These are phyloP conservation scores for Stellera chamaejasme DNA, from an alignment of 345 rosid species.

Conservation along the genomic window DNA sequence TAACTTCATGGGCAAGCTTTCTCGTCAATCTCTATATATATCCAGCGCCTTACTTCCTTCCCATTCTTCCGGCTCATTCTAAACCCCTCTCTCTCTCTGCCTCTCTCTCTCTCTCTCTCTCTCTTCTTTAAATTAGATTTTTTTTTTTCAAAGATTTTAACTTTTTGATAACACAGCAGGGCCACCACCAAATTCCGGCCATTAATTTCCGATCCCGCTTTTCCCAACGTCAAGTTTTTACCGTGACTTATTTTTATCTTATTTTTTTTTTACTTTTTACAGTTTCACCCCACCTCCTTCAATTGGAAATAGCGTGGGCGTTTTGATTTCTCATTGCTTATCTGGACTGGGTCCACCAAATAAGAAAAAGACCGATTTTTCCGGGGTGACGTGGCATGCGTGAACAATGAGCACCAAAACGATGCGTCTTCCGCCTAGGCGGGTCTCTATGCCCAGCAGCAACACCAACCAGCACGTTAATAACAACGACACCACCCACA, in stretches of 20 bases:
- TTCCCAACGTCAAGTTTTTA: background rate
- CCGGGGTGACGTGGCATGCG: slow-evolving; percentile 69
- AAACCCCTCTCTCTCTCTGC: background rate
- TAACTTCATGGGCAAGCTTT: slow-evolving; percentile 6
- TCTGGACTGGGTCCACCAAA: background rate
- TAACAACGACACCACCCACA: slow-evolving; percentile 17
- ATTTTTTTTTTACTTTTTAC: background rate
- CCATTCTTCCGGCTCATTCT: background rate
- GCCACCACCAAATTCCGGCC: background rate
- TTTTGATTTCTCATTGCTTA: slow-evolving; percentile 6
- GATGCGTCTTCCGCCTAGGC: slow-evolving; percentile 91
- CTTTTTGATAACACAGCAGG: background rate
- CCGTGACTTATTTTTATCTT: background rate
- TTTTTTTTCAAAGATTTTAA: background rate
- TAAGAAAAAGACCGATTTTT: background rate
- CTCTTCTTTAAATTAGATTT: background rate
- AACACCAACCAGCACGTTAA: slow-evolving; percentile 4
- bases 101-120: background rate
- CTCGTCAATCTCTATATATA: slow-evolving; percentile 24
- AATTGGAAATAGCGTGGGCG: background rate
- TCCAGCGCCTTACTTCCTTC: background rate
- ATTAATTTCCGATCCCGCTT: slow-evolving; percentile 1
- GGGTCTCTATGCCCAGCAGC: slow-evolving; percentile 38
- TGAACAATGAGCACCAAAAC: slow-evolving; percentile 52
- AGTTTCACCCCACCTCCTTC: slow-evolving; percentile 5